Percentiles rank a stretch among this genome's conserved stretches.
Evolutionary conservation across 228 moss, liverwort and hornwort species (phyloP).

Genomic region (Sphagnum magellanicum): DNA sequence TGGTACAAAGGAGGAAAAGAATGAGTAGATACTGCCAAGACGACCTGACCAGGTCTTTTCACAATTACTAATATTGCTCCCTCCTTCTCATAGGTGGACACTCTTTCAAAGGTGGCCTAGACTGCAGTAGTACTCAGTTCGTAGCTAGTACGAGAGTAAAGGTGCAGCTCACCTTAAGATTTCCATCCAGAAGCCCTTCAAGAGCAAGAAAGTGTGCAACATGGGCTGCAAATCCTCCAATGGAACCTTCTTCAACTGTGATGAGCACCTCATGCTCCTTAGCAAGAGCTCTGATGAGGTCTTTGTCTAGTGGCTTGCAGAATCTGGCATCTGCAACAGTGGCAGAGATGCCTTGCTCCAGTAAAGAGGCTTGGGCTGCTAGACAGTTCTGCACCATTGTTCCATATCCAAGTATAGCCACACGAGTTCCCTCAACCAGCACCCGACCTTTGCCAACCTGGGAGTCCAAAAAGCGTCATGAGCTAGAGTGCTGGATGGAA

Average conservation of each 20-base stretch:
- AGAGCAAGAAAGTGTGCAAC: slow-evolving; percentile 29
- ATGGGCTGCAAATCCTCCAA: slow-evolving; percentile 36
- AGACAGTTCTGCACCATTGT: slow-evolving; percentile 38
- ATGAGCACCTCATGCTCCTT: slow-evolving; percentile 26
- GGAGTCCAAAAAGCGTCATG: not conserved
- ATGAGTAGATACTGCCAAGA: not conserved
- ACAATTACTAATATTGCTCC: not conserved
- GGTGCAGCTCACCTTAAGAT: slow-evolving; percentile 16
- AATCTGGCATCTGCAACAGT: slow-evolving; percentile 40
- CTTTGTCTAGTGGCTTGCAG: slow-evolving; percentile 40
- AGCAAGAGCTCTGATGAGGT: slow-evolving; percentile 17
- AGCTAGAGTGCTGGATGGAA: not conserved
- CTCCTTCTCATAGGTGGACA: not conserved
- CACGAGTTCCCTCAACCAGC: slow-evolving; percentile 22
- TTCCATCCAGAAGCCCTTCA: slow-evolving; percentile 22
- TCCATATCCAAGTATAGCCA: slow-evolving; percentile 33
- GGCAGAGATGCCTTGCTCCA: slow-evolving; percentile 18
- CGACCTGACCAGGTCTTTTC: not conserved
- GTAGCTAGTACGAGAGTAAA: not conserved
- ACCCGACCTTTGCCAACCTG: slow-evolving; percentile 39
- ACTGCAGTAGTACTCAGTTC: not conserved
- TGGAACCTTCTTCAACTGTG: slow-evolving; percentile 38
- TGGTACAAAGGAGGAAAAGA: no score
- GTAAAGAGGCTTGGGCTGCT: slow-evolving; percentile 12
- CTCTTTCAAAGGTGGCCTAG: not conserved